Percentiles rank a stretch among this genome's conserved stretches.
These are phyloP conservation scores for Aureobasidium sp. DNA, from an alignment of 2,329 filamentous ascomycete genomes.

Conservation along the genomic window DNA sequence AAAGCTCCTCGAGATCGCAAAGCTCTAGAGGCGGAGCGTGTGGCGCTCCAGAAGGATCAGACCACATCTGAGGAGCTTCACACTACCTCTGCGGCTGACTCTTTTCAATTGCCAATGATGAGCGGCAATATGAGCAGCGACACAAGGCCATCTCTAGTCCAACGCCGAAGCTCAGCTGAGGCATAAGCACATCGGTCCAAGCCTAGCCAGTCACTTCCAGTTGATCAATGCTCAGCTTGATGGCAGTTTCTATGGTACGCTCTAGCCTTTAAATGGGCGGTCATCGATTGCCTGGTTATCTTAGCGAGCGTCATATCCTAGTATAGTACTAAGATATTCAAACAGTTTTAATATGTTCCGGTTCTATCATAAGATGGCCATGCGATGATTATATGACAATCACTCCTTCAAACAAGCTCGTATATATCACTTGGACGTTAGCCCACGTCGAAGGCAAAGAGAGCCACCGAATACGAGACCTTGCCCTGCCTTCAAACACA, in stretches of 20 bases:
- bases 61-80: background rate
- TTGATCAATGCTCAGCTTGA: background rate
- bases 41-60: background rate
- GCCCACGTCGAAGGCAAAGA: too few species aligned
- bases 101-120: background rate
- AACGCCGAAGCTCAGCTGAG: background rate
- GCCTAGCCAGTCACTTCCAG: background rate
- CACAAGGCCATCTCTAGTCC: background rate
- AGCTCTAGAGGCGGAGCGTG: background rate
- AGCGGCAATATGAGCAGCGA: too few species aligned
- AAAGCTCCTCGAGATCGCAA: conserved; percentile 3
- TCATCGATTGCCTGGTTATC: background rate
- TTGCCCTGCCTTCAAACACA: too few species aligned
- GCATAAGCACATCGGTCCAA: too few species aligned
- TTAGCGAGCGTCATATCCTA: background rate
- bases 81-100: background rate
- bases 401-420: too few species aligned
- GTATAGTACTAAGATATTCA: background rate
- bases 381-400: too few species aligned
- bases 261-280: background rate
- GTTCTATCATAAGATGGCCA: too few species aligned
- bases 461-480: too few species aligned
- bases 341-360: background rate
- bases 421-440: too few species aligned
- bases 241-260: background rate